phyloP scores from a whole-genome alignment of 2,329 filamentous ascomycete species.

The Erysiphe pulchra region DNA sequence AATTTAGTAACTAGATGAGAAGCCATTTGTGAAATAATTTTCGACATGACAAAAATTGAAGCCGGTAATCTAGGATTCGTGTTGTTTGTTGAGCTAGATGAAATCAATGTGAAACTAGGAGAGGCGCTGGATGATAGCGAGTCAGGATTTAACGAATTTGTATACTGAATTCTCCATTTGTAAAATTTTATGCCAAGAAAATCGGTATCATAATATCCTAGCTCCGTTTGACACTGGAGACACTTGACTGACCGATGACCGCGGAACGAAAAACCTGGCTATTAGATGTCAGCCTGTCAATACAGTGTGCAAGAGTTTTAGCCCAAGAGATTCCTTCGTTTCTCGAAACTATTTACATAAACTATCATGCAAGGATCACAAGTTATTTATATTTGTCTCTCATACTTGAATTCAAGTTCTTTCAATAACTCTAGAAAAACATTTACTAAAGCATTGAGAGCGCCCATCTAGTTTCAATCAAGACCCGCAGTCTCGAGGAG shows the following conservation, averaged over 20 bases:
- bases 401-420: constrained; percentile 18
- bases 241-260: background rate
- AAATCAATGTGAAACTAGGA: background rate
- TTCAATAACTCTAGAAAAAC: constrained; percentile 22
- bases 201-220: constrained; percentile 1
- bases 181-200: background rate
- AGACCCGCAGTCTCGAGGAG: constrained; percentile 4
- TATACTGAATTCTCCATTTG: constrained; percentile 1
- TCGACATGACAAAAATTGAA: background rate
- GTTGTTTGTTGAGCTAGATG: background rate
- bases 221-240: background rate
- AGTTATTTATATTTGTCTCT: background rate
- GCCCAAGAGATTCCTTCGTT: too few relatives aligned
- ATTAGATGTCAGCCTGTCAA: background rate
- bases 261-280: background rate
- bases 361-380: too few relatives aligned
- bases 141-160: background rate
- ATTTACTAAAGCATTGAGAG: constrained; percentile 21
- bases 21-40: background rate
- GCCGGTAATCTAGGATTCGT: background rate
- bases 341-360: too few relatives aligned
- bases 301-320: too few relatives aligned
- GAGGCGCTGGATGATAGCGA: background rate
- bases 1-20: background rate
- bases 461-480: constrained; percentile 3